Conservation (phyloP, 345 rosid genomes). For the Erodium maritimum region DNA sequence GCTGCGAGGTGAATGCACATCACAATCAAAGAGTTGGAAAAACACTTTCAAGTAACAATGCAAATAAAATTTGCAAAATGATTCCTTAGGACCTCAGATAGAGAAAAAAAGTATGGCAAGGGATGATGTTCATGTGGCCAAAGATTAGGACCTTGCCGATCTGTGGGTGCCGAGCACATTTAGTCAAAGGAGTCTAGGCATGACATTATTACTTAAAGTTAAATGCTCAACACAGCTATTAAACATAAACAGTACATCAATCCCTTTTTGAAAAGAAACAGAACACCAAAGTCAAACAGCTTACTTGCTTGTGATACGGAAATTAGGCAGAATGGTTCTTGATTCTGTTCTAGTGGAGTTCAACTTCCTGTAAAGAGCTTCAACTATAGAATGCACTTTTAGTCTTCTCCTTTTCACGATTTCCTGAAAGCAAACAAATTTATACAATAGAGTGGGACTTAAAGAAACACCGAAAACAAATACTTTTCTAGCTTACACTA, state of each 20-base stretch:
- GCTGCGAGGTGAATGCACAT: not conserved
- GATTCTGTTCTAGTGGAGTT: slow-evolving; percentile 17
- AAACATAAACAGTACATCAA: not conserved
- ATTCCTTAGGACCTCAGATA: not conserved
- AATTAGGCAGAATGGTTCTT: slow-evolving; percentile 22
- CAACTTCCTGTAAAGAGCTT: slow-evolving; percentile 36
- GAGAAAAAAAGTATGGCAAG: too few relatives aligned
- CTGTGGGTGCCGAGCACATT: too few relatives aligned
- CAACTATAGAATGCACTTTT: slow-evolving; percentile 28
- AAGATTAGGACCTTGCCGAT: too few relatives aligned
- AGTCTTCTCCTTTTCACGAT: slow-evolving; percentile 41
- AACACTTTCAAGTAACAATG: not conserved
- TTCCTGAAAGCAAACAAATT: slow-evolving; percentile 38
- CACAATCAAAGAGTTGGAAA: not conserved
- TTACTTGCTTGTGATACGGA: slow-evolving; percentile 52
- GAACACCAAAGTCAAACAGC: too few relatives aligned
- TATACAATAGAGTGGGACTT: slow-evolving; percentile 6
- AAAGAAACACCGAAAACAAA: not conserved
- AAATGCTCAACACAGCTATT: too few relatives aligned
- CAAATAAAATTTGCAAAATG: not conserved
- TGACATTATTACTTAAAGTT: not conserved
- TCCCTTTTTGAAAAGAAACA: too few relatives aligned
- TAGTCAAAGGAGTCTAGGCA: not conserved
- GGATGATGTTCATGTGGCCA: too few relatives aligned
- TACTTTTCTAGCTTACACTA: slow-evolving; percentile 12